Percentiles rank a stretch among this genome's conserved stretches.
These are phyloP conservation scores for Aspergillus pseudoterreus DNA, from an alignment of 2,329 filamentous ascomycete genomes.

Conservation along the genomic window DNA sequence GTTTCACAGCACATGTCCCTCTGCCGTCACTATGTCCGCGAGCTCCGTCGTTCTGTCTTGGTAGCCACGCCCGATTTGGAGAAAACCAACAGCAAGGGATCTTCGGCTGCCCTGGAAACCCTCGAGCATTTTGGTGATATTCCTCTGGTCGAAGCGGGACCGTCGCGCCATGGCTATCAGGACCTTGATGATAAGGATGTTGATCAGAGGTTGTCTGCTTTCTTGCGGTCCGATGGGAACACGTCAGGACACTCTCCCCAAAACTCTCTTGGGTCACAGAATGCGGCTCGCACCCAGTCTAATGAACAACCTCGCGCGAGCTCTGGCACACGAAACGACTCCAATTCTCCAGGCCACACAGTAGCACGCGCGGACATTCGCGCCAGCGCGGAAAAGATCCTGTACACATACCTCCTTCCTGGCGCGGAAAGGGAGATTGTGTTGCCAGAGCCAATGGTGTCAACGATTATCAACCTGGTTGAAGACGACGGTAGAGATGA, in stretches of 20 bases:
- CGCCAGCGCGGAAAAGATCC: constrained; percentile 92
- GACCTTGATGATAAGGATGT: constrained; percentile 71
- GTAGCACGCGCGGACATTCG: constrained; percentile 87
- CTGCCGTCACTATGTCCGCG: constrained; percentile 91
- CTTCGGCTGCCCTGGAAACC: constrained; percentile 72
- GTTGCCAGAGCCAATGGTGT: constrained; percentile 79
- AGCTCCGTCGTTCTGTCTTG: constrained; percentile 87
- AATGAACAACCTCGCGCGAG: constrained; percentile 52
- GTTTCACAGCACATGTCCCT: constrained; percentile 98
- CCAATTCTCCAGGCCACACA: constrained; percentile 76
- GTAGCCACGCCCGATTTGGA: constrained; percentile 89
- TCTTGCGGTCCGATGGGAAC: constrained; percentile 63
- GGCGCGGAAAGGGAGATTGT: constrained; percentile 97
- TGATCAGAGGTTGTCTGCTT: constrained; percentile 88
- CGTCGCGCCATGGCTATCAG: constrained; percentile 55
- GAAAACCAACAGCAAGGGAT: constrained; percentile 74
- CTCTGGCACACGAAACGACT: constrained; percentile 66
- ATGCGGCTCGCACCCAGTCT: constrained; percentile 35
- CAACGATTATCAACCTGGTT: constrained; percentile 80
- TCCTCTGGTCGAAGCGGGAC: constrained; percentile 46
- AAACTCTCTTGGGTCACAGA: constrained; percentile 48
- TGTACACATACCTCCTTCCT: constrained; percentile 94
- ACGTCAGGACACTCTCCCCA: constrained; percentile 51
- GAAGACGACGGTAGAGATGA: constrained; percentile 91
- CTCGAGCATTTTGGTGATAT: constrained; percentile 67